A percentile compares a stretch with the other conserved stretches of the same genome.
These are phyloP conservation scores for Termitomyces bulborhizus DNA, from an alignment of 768 basidiomycete genomes.

Conservation along the genomic window DNA sequence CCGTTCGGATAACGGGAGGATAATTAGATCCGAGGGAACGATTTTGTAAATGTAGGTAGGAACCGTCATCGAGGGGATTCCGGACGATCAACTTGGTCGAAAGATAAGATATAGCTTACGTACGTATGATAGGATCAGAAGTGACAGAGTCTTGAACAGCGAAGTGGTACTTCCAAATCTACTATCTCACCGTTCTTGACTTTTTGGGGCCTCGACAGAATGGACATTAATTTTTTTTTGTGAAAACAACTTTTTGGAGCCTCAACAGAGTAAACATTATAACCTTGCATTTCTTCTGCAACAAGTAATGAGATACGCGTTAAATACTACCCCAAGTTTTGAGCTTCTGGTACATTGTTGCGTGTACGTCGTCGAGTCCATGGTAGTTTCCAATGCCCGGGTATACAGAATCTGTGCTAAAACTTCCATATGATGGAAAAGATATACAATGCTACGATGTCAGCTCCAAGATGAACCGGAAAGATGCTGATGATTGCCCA, in stretches of 20 bases:
- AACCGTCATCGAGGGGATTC: conserved; percentile 7
- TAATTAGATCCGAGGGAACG: conserved; percentile 29
- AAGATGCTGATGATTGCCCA: conserved; percentile 38
- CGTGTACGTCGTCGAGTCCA: conserved; percentile 10
- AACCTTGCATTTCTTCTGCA: not conserved
- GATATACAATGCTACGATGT: conserved; percentile 36
- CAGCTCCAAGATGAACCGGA: conserved; percentile 29
- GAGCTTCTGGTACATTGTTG: not conserved
- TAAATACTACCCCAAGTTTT: not conserved
- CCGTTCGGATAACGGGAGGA: conserved; percentile 32
- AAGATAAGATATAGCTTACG: too few species aligned
- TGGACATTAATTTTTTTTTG: too few species aligned
- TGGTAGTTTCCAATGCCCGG: conserved; percentile 11
- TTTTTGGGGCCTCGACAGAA: not conserved
- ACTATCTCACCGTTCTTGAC: not conserved
- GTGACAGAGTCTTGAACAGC: too few species aligned
- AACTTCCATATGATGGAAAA: conserved; percentile 48
- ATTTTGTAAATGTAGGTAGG: conserved; percentile 63
- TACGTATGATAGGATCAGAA: not conserved
- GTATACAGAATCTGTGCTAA: conserved; percentile 20
- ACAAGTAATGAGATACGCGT: not conserved
- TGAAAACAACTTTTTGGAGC: too few species aligned
- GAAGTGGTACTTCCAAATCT: too few species aligned
- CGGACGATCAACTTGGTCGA: too few species aligned
- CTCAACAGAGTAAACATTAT: not conserved